Percentiles rank a stretch among this genome's conserved stretches.
phyloP scores from a whole-genome alignment of 176 grass and related monocot species.

The Aegilops bicornis region DNA sequence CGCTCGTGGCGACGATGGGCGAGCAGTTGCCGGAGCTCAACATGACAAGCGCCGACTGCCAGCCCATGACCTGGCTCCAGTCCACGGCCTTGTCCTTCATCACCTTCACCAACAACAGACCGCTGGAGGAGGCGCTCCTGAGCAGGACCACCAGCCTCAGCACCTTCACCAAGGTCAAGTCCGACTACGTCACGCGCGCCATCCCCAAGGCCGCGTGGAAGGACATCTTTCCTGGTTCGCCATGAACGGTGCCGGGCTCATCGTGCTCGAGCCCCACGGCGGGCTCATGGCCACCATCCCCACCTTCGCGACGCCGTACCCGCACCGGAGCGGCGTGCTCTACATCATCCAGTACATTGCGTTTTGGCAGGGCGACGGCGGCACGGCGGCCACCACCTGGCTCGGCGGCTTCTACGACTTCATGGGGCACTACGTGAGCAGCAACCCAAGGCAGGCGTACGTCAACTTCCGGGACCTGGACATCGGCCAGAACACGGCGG shows the following conservation, averaged over 20 bases:
- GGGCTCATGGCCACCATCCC: not conserved
- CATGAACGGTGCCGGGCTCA: constrained; percentile 10
- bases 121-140: not conserved
- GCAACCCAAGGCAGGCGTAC: not conserved
- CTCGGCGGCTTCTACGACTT: constrained; percentile 5
- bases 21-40: not conserved
- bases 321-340: not conserved
- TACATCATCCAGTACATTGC: constrained; percentile 29
- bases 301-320: not conserved
- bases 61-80: constrained; percentile 23
- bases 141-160: not conserved
- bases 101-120: not conserved
- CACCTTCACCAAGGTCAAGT: constrained; percentile 24
- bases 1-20: not conserved
- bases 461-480: constrained; percentile 3
- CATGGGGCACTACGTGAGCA: not conserved
- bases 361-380: not conserved
- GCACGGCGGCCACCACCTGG: constrained; percentile 4
- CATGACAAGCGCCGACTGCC: constrained; percentile 1
- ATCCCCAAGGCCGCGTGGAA: constrained; percentile 9
- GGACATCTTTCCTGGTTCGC: constrained; percentile 6
- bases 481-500: constrained; percentile 39
- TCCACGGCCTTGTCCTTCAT: not conserved
- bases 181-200: constrained; percentile 29
- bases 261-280: constrained; percentile 10